Percentiles rank a stretch among this genome's conserved stretches.
These are phyloP conservation scores for Eucalyptus grandis DNA, from an alignment of 345 rosid genomes.

Conservation along the genomic window DNA sequence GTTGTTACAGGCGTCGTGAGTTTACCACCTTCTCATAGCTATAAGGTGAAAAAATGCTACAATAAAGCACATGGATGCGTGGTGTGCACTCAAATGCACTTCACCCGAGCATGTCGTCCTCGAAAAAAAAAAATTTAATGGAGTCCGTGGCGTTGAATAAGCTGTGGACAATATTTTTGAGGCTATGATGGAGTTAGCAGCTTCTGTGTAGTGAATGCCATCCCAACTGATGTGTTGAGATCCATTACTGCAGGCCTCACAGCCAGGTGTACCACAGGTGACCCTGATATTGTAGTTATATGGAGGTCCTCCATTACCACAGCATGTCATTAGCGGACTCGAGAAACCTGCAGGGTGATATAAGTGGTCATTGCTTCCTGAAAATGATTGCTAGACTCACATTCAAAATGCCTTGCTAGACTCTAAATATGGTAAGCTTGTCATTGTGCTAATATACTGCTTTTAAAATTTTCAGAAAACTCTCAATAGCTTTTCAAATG, in stretches of 20 bases:
- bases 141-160: slow-evolving; percentile 39
- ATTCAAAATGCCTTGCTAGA: background rate
- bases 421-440: too few relatives aligned
- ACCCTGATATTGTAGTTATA: slow-evolving; percentile 53
- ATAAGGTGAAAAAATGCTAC: background rate
- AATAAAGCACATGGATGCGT: background rate
- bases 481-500: background rate
- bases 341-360: slow-evolving; percentile 35
- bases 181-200: slow-evolving; percentile 50
- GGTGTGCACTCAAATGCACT: background rate
- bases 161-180: slow-evolving; percentile 44
- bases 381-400: background rate
- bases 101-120: background rate
- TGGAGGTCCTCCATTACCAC: slow-evolving; percentile 86
- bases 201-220: slow-evolving; percentile 75
- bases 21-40: background rate
- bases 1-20: background rate
- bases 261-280: slow-evolving; percentile 54
- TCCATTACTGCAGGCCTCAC: slow-evolving; percentile 31
- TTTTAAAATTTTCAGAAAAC: background rate
- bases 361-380: background rate
- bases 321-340: slow-evolving; percentile 72
- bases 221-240: slow-evolving; percentile 56
- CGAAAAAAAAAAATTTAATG: slow-evolving; percentile 49
- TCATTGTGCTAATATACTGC: background rate